phyloP scores from a whole-genome alignment of 2,329 filamentous ascomycete genomes.

The Trichoderma sp. region DNA sequence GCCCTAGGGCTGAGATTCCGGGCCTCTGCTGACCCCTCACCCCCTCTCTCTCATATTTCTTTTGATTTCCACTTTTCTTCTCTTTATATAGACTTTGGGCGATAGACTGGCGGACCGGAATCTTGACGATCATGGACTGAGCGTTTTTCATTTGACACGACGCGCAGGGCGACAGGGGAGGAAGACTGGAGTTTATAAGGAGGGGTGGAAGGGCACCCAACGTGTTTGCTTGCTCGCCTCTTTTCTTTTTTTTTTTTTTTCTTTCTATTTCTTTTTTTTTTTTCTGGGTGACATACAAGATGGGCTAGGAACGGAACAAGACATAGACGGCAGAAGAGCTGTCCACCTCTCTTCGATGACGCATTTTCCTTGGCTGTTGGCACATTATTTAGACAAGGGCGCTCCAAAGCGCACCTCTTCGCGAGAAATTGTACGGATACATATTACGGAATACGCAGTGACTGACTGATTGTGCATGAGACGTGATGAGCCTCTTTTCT shows the following conservation, averaged over 20 bases:
- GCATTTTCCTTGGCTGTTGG: slow-evolving; percentile 10
- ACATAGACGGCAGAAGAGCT: slow-evolving; percentile 15
- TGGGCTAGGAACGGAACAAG: slow-evolving; percentile 8
- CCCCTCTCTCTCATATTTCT: neutral
- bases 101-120: slow-evolving; percentile 21
- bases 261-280: neutral
- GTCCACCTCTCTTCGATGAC: slow-evolving; percentile 13
- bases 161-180: slow-evolving; percentile 1
- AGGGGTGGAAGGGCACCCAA: slow-evolving; percentile 2
- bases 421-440: slow-evolving; percentile 15
- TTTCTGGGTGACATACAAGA: neutral
- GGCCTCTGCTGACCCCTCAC: neutral
- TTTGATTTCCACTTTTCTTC: neutral
- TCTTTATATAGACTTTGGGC: slow-evolving; percentile 15
- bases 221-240: slow-evolving; percentile 6
- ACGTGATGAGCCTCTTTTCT: neutral
- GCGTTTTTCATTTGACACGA: slow-evolving; percentile 16
- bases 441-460: neutral
- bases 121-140: slow-evolving; percentile 18
- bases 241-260: too few relatives aligned
- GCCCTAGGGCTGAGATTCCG: neutral
- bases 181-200: slow-evolving; percentile 17
- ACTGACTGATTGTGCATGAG: neutral
- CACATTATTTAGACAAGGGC: slow-evolving; percentile 16
- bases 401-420: slow-evolving; percentile 5